Evolutionary conservation across 352 stramenopile species (phyloP), one percentile per base, ranked within the genome.

Genomic region (Phytophthora palmivora): DNA sequence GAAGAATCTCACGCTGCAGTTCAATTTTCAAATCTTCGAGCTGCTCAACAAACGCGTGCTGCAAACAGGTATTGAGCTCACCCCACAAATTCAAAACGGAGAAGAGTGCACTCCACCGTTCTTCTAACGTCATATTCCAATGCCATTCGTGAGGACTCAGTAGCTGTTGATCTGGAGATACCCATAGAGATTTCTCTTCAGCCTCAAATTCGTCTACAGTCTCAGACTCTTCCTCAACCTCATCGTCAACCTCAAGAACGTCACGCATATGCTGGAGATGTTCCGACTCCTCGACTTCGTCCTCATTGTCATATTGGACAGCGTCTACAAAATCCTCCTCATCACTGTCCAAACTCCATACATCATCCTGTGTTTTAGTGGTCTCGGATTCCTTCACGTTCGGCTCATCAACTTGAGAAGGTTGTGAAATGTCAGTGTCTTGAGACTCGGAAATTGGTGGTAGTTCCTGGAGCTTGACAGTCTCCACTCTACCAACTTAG

Each of bases 241-340:
- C 70, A 14, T 65, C 59, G 11, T 85, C 64, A 32, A 91, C 57
- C 47, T 91, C 81, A 36, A 86, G 84, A 39, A 96, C 78, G 28
- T 97, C 89, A 2, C 84, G 80, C 14, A 97, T 59, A 66, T 96
- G 88, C 45, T 96, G 86, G 18, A 94, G 51, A 48, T 93, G 82
- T 16, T 94, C 89, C 0, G 81, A 91, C 38, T 95, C 86, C 28
- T 92, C 80, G 2, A 84, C 72, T 72, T 94, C 84, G 34, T 91
- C 84, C 38, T 76, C 74, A 48, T 76, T 80, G 24, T 75, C 75
- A 53, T 63, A 76, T 36, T 53, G 41, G 7, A 70, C 45, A 36
- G 68, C 46, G 38, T 90, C 74, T 7, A 76, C 68, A 59, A 82
- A 76, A 39, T 79, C 69, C 6, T 79, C 76, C 37, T 58, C 58